Evolutionary conservation across 2,329 filamentous ascomycete genomes (phyloP), one percentile per base, ranked within the genome.

Genomic region (Aspergillus fumigatiaffinis): DNA sequence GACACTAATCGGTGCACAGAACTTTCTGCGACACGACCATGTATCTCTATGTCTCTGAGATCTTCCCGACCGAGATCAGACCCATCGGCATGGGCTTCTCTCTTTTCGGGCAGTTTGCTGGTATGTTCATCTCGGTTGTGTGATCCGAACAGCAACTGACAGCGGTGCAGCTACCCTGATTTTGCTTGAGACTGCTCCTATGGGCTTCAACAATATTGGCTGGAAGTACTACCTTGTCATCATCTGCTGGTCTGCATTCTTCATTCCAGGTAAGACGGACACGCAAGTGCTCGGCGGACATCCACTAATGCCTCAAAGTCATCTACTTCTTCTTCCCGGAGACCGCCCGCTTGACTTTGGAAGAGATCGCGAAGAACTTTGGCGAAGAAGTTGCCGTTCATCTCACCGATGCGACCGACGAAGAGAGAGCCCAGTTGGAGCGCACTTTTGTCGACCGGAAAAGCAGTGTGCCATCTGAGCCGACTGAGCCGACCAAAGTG

Each of bases 141-240:
- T n/a, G 28, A 21, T 20, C 26, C 1, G 6, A 0, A 47, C 17
- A 1, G 8, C 32, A 20, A 47, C 10, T 32, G 9, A 50, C 60
- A 61, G 38, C 1, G 3, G 29, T 10, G 26, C 42, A 72, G 73
- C 79, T 0, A 81, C 79, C 0, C 70, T 82, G 1, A 77, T 82
- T 23, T 71, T 81, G 0, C 69, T 82, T 0, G 77, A 82, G 61
- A 80, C 77, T 0, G 76, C 73, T 0, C 76, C 77, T 0, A 74
- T 74, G 53, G 76, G 76, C 0, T 77, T 81, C 59, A 71, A 71
- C 5, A 68, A 74, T 4, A 72, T 78, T 0, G 78, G 78, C 5
- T 82, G 79, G 80, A 81, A 79, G 63, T 82, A 79, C 63, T 81
- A 80, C 57, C 71, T 81, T 1, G 73, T 81, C 26, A 74, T 80